Conservation (phyloP, 176 grass and related monocot genomes). For the Musa troglodytarum region DNA sequence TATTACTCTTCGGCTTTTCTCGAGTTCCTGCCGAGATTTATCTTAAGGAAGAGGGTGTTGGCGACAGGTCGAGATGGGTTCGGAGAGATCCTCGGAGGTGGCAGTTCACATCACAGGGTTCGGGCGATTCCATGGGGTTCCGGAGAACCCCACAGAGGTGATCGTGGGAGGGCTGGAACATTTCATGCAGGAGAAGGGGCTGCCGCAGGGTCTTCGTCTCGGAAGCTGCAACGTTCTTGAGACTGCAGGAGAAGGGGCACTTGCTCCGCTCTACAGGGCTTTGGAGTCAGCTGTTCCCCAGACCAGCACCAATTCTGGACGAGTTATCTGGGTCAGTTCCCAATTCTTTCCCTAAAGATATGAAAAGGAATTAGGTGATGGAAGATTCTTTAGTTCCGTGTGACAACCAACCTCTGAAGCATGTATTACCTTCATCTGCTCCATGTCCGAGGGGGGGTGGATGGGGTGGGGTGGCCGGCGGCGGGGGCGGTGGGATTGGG, state of each 20-base stretch:
- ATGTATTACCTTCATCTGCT: no score
- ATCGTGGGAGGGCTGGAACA: neutral
- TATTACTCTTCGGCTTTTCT: no score
- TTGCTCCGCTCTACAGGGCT: neutral
- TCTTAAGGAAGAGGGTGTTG: no score
- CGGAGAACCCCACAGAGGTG: neutral
- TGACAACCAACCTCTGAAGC: no score
- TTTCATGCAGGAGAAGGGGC: slow-evolving; percentile 1
- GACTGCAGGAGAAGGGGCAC: slow-evolving; percentile 5
- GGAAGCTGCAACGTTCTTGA: slow-evolving; percentile 11
- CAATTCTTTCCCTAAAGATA: neutral
- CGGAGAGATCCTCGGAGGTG: neutral
- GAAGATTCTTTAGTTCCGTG: no score
- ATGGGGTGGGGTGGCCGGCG: no score
- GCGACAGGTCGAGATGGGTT: neutral
- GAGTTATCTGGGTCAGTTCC: neutral
- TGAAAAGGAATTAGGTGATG: no score
- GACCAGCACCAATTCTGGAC: neutral
- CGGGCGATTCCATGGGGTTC: neutral
- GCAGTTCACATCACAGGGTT: neutral
- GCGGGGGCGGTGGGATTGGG: no score
- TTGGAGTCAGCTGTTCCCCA: neutral
- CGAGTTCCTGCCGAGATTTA: no score
- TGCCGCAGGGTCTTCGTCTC: slow-evolving; percentile 12
- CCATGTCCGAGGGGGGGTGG: no score